phyloP scores from a whole-genome alignment of 208 protist genomes.

The Trypanosomatidae sp. region DNA sequence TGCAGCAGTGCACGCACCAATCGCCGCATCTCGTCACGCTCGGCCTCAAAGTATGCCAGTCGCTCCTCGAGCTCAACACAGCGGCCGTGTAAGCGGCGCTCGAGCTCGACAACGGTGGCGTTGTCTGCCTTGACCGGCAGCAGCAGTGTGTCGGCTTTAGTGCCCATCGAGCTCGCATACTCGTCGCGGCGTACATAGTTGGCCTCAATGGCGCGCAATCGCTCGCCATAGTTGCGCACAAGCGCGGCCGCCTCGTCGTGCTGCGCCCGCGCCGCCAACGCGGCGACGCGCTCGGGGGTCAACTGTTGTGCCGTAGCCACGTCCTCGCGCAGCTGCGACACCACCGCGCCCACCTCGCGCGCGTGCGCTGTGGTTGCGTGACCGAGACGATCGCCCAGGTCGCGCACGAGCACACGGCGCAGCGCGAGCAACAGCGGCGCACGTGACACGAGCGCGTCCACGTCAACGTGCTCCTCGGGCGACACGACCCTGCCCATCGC shows the following conservation, averaged over 20 bases:
- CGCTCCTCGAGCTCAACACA: slow-evolving; percentile 62
- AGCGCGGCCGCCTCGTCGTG: slow-evolving; percentile 4
- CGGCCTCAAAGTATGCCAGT: slow-evolving; percentile 55
- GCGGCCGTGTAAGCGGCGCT: slow-evolving; percentile 25
- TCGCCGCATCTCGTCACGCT: slow-evolving; percentile 51
- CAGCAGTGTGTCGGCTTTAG: slow-evolving; percentile 35
- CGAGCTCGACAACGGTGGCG: slow-evolving; percentile 29
- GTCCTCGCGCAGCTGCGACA: slow-evolving; percentile 23
- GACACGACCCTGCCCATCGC: too few species aligned
- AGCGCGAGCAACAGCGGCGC: slow-evolving; percentile 65
- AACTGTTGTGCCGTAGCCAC: slow-evolving; percentile 5
- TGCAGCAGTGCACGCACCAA: slow-evolving; percentile 28
- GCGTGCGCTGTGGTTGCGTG: slow-evolving; percentile 31
- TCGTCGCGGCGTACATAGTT: slow-evolving; percentile 33
- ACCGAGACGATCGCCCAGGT: slow-evolving; percentile 42
- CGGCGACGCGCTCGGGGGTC: not conserved
- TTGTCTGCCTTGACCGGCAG: slow-evolving; percentile 41
- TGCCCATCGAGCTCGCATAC: slow-evolving; percentile 19
- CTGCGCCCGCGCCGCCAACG: slow-evolving; percentile 1
- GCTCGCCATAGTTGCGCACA: slow-evolving; percentile 7
- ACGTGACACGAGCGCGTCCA: slow-evolving; percentile 21
- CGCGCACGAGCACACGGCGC: slow-evolving; percentile 44
- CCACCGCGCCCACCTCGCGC: slow-evolving; percentile 23
- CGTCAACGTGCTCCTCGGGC: too few species aligned
- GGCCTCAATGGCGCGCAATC: slow-evolving; percentile 28